These are phyloP conservation scores for Chlorencoelia australis DNA, from an alignment of 2,329 filamentous ascomycete species.

Conservation along the genomic window DNA sequence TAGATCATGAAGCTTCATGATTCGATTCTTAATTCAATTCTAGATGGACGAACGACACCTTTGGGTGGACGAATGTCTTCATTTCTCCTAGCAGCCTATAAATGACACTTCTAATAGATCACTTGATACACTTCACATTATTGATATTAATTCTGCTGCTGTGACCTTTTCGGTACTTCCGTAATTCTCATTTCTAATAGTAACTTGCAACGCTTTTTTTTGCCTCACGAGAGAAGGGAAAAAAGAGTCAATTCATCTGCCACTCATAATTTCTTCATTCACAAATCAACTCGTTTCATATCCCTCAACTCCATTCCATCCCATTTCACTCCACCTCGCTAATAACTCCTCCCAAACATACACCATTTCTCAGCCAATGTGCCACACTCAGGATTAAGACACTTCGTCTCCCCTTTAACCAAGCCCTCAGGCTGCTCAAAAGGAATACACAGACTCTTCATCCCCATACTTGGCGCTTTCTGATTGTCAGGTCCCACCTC, in stretches of 20 bases:
- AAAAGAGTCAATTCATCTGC: too few species aligned
- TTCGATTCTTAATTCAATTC: constrained; percentile 12
- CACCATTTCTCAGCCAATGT: constrained; percentile 73
- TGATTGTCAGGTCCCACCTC: constrained; percentile 27
- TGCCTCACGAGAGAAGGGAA: too few species aligned
- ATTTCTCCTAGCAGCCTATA: neutral
- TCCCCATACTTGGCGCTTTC: constrained; percentile 64
- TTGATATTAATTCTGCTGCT: too few species aligned
- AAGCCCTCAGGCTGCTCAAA: constrained; percentile 81
- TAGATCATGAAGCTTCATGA: neutral
- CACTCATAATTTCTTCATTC: too few species aligned
- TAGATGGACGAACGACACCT: constrained; percentile 9
- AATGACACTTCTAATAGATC: neutral
- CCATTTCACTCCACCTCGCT: constrained; percentile 8
- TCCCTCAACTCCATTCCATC: constrained; percentile 8
- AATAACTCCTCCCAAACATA: constrained; percentile 69
- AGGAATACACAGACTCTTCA: constrained; percentile 67
- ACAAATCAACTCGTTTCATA: too few species aligned
- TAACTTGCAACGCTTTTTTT: too few species aligned
- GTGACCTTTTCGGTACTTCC: too few species aligned
- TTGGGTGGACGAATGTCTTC: constrained; percentile 5
- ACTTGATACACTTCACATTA: too few species aligned
- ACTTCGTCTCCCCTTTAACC: constrained; percentile 75
- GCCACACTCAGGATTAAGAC: constrained; percentile 78
- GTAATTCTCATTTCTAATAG: too few species aligned